Evolutionary conservation across 2,329 filamentous ascomycete genomes (phyloP).

Genomic region (Trichoderma breve): DNA sequence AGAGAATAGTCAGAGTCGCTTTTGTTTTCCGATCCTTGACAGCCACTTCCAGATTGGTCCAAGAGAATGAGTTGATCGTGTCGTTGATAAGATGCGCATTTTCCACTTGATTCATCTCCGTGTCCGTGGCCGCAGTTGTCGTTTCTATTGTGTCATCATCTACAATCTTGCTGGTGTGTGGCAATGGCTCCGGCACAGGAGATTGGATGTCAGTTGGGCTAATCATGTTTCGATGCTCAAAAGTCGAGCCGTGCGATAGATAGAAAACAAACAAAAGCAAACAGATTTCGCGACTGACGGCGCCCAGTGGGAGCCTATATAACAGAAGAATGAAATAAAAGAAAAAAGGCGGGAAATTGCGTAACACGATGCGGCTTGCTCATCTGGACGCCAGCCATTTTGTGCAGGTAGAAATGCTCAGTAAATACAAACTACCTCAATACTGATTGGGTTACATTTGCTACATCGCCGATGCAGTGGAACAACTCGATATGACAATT

Average conservation of each 20-base stretch:
- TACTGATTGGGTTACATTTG: background rate
- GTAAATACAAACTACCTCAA: background rate
- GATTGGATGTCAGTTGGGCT: background rate
- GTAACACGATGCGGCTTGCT: background rate
- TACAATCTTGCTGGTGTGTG: background rate
- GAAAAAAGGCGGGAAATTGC: background rate
- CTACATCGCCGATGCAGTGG: background rate
- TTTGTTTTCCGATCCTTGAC: background rate
- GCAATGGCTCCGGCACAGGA: background rate
- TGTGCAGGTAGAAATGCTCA: background rate
- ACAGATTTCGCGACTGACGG: background rate
- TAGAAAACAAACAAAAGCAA: background rate
- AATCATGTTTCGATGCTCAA: background rate
- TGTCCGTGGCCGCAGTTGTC: background rate
- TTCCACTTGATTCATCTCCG: background rate
- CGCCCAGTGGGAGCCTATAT: background rate
- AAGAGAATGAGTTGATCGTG: background rate
- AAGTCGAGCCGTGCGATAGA: background rate
- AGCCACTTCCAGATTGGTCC: background rate
- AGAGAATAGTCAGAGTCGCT: background rate
- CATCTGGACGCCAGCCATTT: background rate
- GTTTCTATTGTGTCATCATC: background rate
- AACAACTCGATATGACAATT: background rate
- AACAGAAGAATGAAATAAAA: background rate
- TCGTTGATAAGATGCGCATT: background rate